phyloP scores from a whole-genome alignment of 2,329 filamentous ascomycete species.

The Fusarium decemcellulare region DNA sequence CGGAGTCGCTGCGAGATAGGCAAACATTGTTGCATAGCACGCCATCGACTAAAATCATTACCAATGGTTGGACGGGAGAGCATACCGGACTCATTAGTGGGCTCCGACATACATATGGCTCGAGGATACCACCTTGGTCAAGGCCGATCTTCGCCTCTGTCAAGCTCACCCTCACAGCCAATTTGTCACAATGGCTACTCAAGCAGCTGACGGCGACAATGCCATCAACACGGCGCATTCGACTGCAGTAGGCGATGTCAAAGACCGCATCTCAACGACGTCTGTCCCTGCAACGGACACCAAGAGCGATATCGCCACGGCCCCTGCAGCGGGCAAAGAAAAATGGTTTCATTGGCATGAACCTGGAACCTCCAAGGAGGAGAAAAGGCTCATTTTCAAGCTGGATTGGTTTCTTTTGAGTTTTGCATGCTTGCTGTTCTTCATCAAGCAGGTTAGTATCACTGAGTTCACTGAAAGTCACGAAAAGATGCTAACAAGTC shows the following conservation, averaged over 20 bases:
- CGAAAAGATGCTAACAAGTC: constrained; percentile 6
- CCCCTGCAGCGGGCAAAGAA: background rate
- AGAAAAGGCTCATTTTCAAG: constrained; percentile 63
- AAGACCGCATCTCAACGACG: constrained; percentile 3
- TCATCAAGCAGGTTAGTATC: constrained; percentile 55
- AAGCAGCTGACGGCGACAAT: background rate
- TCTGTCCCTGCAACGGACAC: background rate
- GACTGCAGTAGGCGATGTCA: background rate
- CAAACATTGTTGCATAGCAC: constrained; percentile 11
- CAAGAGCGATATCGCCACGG: background rate
- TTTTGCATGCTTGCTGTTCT: constrained; percentile 59
- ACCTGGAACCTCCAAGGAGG: constrained; percentile 54
- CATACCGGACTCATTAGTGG: background rate
- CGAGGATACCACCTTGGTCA: background rate
- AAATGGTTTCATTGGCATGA: constrained; percentile 60
- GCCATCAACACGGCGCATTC: background rate
- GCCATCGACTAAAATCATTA: constrained; percentile 14
- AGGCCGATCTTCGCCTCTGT: background rate
- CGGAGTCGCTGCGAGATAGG: background rate
- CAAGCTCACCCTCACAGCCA: background rate
- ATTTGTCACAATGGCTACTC: constrained; percentile 1
- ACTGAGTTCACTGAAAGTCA: background rate
- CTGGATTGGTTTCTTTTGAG: constrained; percentile 63
- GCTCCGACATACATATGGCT: background rate
- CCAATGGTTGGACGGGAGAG: constrained; percentile 1